Base-by-base conservation (phyloP, 768 basidiomycete genomes). In the Grammothele lineata region DNA sequence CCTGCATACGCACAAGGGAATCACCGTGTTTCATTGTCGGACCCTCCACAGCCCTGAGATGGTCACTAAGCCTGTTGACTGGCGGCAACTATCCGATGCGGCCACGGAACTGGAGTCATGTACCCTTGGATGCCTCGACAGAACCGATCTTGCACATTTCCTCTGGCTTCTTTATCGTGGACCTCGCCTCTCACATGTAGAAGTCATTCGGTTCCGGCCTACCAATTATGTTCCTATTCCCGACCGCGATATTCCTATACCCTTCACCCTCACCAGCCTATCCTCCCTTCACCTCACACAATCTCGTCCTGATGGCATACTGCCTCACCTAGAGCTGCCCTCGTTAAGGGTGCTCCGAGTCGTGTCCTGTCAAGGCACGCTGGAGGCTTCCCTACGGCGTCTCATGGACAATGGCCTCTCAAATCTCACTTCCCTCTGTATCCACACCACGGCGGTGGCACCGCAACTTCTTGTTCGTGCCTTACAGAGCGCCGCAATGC, bases 351-450 rank as follows among this genome's bases (percentile, higher is more conserved):
- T 49, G 3, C 41, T 62, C 3, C 45, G 48, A 18, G 38, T 61
- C 3, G 37, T 35, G 10, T 22, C 42, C 4, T 44, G 47, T 15
- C 35, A 24, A 7, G 23, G 37, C 11, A 32, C 57, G 14, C 21
- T 65, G 8, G 57, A 62, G 48, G 46, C 40, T 10, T 51, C 59
- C 8, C 48, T 76, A 7, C 25, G 48, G 30, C 47, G 57, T 22
- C 46, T 64, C 35, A 24, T 48, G 43, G 11, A 15, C n/a, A 42
- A 48, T 15, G 17, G 30, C 4, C 47, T 44, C 22, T 15, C 49
- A 3, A 47, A 21, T 19, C 65, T 80, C n/a, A 68, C 63, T n/a
- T 69, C 71, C 32, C 66, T 81, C 37, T 56, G 53, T 6, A 49
- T 79, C 4, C 50, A 60, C 17, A 54, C 57, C 5, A 74, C 70